A percentile compares a stretch with the other conserved stretches of the same genome.
phyloP scores from a whole-genome alignment of 306 rosid species.

The Malus fusca region DNA sequence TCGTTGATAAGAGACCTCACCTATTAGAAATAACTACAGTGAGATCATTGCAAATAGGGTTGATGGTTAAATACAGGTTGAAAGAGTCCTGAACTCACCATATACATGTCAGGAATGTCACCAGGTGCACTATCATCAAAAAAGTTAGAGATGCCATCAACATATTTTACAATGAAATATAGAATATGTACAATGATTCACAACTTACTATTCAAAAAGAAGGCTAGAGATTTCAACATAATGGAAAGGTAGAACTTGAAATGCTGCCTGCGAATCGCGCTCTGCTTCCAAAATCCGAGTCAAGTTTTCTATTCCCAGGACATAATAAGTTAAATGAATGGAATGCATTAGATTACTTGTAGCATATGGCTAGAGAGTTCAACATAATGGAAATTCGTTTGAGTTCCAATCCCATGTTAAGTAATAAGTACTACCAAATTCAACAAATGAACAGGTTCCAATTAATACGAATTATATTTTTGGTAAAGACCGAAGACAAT shows the following conservation, averaged over 20 bases:
- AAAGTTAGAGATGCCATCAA: constrained; percentile 6
- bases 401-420: neutral
- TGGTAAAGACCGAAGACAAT: too few relatives aligned
- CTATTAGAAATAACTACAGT: constrained; percentile 29
- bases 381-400: neutral
- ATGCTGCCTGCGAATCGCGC: constrained; percentile 79
- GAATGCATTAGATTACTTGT: neutral
- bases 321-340: constrained; percentile 2
- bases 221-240: constrained; percentile 85
- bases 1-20: constrained; percentile 93
- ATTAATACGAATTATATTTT: too few relatives aligned
- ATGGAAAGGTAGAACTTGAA: constrained; percentile 83
- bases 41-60: constrained; percentile 1
- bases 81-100: constrained; percentile 55
- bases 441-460: neutral
- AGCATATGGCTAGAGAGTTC: neutral
- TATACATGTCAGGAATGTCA: constrained; percentile 64
- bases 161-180: constrained; percentile 5
- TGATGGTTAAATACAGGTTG: neutral
- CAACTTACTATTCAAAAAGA: constrained; percentile 68
- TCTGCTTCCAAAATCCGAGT: constrained; percentile 81
- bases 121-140: constrained; percentile 60
- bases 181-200: constrained; percentile 3
- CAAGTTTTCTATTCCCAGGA: constrained; percentile 58
- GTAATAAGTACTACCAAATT: neutral